phyloP scores from a whole-genome alignment of 345 rosid species.

The Pistacia integerrima region DNA sequence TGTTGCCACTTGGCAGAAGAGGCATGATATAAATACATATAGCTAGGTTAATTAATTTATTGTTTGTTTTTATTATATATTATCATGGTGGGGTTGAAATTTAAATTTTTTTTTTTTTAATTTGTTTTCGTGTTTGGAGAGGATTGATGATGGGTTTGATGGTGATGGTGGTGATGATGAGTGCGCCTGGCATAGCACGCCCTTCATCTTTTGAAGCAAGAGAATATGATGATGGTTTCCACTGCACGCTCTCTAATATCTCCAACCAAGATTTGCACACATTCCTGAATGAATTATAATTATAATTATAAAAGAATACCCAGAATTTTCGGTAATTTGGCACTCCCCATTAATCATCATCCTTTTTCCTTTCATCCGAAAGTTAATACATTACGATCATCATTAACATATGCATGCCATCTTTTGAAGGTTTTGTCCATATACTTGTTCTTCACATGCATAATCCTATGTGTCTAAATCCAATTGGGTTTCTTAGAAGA shows the following conservation, averaged over 20 bases:
- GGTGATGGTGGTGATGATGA: slow-evolving; percentile 38
- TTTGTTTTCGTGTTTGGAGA: slow-evolving; percentile 11
- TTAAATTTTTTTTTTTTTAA: no score
- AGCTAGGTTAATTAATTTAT: neutral
- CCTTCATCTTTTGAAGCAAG: slow-evolving; percentile 39
- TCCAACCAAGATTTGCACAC: slow-evolving; percentile 39
- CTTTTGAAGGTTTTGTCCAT: neutral
- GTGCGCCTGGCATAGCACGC: slow-evolving; percentile 45
- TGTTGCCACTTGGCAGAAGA: slow-evolving; percentile 25
- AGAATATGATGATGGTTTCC: slow-evolving; percentile 47
- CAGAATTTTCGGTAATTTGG: slow-evolving; percentile 27
- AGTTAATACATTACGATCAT: neutral
- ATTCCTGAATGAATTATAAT: slow-evolving; percentile 17
- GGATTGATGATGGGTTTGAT: slow-evolving; percentile 12
- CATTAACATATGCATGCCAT: slow-evolving; percentile 17
- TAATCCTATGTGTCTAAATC: slow-evolving; percentile 1
- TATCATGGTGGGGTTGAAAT: slow-evolving; percentile 38
- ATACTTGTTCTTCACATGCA: slow-evolving; percentile 14
- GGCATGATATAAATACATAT: neutral
- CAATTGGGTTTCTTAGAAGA: neutral
- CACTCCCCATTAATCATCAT: slow-evolving; percentile 22
- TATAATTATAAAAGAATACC: slow-evolving; percentile 13
- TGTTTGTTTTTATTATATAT: slow-evolving; percentile 14
- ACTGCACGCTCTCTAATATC: slow-evolving; percentile 39
- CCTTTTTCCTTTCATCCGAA: slow-evolving; percentile 18